These are phyloP conservation scores for Diaporthe sp. DNA, from an alignment of 2,329 filamentous ascomycete species.

Conservation along the genomic window DNA sequence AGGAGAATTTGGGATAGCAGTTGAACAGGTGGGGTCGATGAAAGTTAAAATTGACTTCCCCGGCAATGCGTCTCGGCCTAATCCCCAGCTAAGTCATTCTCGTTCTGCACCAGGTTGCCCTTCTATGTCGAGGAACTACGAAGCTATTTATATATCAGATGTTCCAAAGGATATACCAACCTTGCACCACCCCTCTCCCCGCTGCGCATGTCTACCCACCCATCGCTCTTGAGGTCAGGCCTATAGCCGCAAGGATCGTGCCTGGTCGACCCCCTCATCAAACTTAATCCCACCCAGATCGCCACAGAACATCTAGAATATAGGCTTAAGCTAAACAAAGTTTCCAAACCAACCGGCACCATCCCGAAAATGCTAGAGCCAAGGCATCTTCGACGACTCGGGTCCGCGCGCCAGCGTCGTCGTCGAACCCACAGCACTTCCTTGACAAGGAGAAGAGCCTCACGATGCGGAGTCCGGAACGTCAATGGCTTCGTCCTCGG, in stretches of 20 bases:
- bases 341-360: not conserved
- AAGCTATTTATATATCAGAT: not conserved
- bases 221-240: not conserved
- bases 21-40: not conserved
- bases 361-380: not conserved
- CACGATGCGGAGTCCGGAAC: not conserved
- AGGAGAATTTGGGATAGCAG: not conserved
- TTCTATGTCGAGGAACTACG: not conserved
- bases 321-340: not conserved
- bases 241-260: not conserved
- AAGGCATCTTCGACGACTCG: not conserved
- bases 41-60: not conserved
- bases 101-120: not conserved
- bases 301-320: not conserved
- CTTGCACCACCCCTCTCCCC: not conserved
- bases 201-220: not conserved
- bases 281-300: not conserved
- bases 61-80: not conserved
- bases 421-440: not conserved
- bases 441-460: not conserved
- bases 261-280: not conserved
- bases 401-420: not conserved
- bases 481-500: not conserved
- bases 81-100: not conserved
- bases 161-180: not conserved